Base-by-base conservation (phyloP, 148 eudicot genomes). In the Oxyria digyna region DNA sequence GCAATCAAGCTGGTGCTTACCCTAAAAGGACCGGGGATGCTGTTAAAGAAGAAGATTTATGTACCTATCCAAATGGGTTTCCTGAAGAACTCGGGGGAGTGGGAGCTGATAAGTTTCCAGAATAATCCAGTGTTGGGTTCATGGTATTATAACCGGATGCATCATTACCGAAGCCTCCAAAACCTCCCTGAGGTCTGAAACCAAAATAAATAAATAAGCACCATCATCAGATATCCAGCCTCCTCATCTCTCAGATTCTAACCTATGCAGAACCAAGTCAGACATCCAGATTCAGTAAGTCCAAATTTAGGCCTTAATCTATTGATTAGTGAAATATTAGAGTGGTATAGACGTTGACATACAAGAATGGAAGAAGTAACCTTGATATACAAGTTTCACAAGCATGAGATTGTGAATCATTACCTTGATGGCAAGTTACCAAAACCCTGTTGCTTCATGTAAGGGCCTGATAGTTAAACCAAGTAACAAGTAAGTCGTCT, bases 1-100 rank as follows among this genome's bases (percentile, higher is more conserved):
- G 69, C 70, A 68, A 64, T n/a, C 32, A 71, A 46, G 70, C 57
- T 71, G 73, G 37, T 63, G 29, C 72, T 37, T 37, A 70, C 26
- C 54, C 62, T 45, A 15, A n/a, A 18, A 31, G 52, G 66, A 29
- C 27, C 32, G 26, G 40, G 3, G 24, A 32, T 15, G 65, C 5
- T 29, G 32, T 62, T 18, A n/a, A 12, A 42, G 41, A 32, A 35
- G 21, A 49, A 26, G 15, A 49, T 63, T 65, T 13, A 57, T 73
- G 62, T 45, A 41, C 35, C 75, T 76, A 91, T 67, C 96, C 96
- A 43, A 92, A 92, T 15, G 98, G 98, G 79, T 92, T 92, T 72
- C 96, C 94, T 27, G 89, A 70, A 37, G 88, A 72, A 85, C 79
- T 84, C 12, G 80, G 83, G 24, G 75, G 45, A 70, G 86, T 62